These are phyloP conservation scores for Arabidopsis lyrata DNA, from an alignment of 441 rosid genomes.

Conservation along the genomic window DNA sequence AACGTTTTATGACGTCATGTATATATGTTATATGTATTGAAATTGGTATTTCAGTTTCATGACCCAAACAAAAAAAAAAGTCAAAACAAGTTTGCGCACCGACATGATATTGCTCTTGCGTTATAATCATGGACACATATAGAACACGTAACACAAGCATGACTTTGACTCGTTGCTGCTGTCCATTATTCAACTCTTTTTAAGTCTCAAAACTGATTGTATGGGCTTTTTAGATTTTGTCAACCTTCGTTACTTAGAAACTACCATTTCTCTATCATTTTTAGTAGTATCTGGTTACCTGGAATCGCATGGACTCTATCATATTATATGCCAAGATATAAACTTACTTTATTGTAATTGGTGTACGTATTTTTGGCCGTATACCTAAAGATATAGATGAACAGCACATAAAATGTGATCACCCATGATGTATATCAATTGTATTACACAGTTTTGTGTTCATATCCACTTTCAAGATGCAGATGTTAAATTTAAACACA, in stretches of 20 bases:
- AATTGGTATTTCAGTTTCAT: background rate
- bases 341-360: constrained; percentile 4
- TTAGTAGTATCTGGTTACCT: background rate
- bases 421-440: background rate
- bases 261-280: constrained; percentile 12
- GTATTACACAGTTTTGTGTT: background rate
- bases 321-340: constrained; percentile 13
- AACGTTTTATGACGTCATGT: constrained; percentile 7
- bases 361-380: constrained; percentile 7
- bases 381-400: background rate
- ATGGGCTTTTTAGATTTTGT: constrained; percentile 31
- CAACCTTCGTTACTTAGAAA: constrained; percentile 37
- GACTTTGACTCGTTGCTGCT: constrained; percentile 35
- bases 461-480: background rate
- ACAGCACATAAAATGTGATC: background rate
- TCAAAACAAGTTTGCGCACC: constrained; percentile 38
- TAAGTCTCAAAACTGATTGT: constrained; percentile 18
- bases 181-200: constrained; percentile 17
- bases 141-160: constrained; percentile 29
- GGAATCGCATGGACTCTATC: constrained; percentile 13
- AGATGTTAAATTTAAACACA: background rate
- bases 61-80: background rate
- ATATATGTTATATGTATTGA: background rate
- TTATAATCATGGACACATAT: constrained; percentile 29
- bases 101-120: constrained; percentile 30